Base-by-base conservation (phyloP, 2,329 filamentous ascomycete genomes). In the Cercospora zeae-maydis region DNA sequence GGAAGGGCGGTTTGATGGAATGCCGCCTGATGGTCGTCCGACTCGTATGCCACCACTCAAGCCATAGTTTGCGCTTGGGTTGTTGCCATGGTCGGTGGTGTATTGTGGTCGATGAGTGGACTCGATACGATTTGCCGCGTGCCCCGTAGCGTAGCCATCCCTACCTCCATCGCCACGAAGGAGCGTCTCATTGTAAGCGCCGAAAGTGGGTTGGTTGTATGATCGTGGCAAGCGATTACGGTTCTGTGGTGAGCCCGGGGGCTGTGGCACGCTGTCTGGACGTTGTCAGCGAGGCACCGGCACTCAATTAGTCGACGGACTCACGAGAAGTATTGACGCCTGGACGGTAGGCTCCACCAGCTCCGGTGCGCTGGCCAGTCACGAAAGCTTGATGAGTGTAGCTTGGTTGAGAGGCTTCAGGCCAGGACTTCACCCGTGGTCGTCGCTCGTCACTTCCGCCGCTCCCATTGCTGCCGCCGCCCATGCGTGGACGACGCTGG, bases 381-480 rank as follows among this genome's bases (percentile, higher is more conserved):
- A 24, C 52, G 21, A 37, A 47, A 30, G 52, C 34, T 19, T 55
- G 49, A 13, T 52, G 57, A 52, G 57, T 27, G 16, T 47, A 55
- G 34, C 31, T 52, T 16, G 39, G 24, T 39, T 57, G 57, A 58
- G 42, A 34, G 4, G 27, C 61, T 53, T 60, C 57, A 8, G 58
- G 47, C 62, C 62, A 64, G 16, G 58, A 61, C 10, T 59, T 37
- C 33, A 45, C 47, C n/a, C 62, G 62, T 31, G 52, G 58, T 39
- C 52, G 39, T 30, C 58, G 62, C 47, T 59, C 54, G 10, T 34
- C 34, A 30, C 59, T 55, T 33, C 54, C 58, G 16, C 36, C 33
- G 39, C 62, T 64, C 2, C 58, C 62, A 55, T 61, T 56, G 21
- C 57, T 60, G 42, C 55, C 47, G 34, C 30, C 49, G n/a, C 54